Conservation (phyloP, 106 monocot genomes). For the Dendrobium nobile region DNA sequence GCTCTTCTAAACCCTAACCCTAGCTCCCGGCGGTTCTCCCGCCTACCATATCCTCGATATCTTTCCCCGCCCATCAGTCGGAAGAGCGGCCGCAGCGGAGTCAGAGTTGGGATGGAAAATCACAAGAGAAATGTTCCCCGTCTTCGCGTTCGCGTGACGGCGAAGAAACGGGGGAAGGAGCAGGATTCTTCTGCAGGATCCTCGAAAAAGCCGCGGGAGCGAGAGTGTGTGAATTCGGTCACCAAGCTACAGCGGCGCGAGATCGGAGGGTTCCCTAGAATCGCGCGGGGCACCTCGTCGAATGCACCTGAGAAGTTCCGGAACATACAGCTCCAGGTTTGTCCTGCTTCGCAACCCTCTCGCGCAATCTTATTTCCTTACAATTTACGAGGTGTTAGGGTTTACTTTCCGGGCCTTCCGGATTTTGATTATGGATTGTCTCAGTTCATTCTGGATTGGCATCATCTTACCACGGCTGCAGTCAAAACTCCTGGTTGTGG, state of each 20-base stretch:
- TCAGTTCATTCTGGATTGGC: not conserved
- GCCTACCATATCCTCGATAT: not conserved
- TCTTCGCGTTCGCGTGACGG: conserved; percentile 44
- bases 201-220: conserved; percentile 12
- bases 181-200: conserved; percentile 2
- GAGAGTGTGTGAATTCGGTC: conserved; percentile 39
- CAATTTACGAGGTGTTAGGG: not conserved
- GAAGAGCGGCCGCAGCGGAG: not conserved
- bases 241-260: conserved; percentile 56
- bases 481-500: not conserved
- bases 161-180: conserved; percentile 35
- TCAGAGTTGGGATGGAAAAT: conserved; percentile 19
- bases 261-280: conserved; percentile 40
- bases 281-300: conserved; percentile 35
- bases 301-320: conserved; percentile 47
- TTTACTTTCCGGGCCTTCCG: not conserved
- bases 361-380: not conserved
- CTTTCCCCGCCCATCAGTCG: not conserved
- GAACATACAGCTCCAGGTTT: conserved; percentile 55
- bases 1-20: conserved; percentile 8
- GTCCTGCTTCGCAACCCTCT: not conserved
- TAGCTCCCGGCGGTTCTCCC: not conserved
- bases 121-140: conserved; percentile 30
- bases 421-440: not conserved
- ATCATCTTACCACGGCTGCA: not conserved